phyloP scores from a whole-genome alignment of 371 early-diverging fungal species.

The Blakeslea trispora region DNA sequence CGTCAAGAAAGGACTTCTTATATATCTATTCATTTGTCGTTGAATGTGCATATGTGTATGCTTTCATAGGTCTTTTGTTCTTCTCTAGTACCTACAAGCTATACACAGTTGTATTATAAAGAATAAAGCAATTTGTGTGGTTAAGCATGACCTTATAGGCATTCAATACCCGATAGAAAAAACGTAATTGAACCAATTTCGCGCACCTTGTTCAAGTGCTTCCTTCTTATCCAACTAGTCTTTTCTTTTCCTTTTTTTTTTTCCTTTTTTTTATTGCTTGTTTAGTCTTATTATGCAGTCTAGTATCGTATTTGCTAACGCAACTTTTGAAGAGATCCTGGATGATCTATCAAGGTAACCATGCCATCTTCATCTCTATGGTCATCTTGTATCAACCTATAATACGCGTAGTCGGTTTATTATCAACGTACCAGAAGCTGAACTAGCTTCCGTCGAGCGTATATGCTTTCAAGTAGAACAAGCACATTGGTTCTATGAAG shows the following conservation, averaged over 20 bases:
- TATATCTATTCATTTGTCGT: too few relatives aligned
- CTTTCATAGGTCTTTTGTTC: too few relatives aligned
- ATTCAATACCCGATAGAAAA: too few relatives aligned
- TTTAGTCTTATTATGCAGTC: constrained; percentile 25
- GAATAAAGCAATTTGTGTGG: too few relatives aligned
- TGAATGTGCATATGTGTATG: too few relatives aligned
- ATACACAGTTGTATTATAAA: too few relatives aligned
- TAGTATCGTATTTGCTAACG: constrained; percentile 61
- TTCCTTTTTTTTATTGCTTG: not conserved
- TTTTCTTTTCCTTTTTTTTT: not conserved
- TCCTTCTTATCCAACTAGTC: not conserved
- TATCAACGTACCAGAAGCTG: constrained; percentile 94
- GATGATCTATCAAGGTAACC: constrained; percentile 82
- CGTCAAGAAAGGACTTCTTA: too few relatives aligned
- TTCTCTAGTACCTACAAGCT: too few relatives aligned
- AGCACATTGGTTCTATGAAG: constrained; percentile 99
- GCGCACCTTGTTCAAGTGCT: too few relatives aligned
- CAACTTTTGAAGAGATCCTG: constrained; percentile 77
- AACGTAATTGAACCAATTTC: too few relatives aligned
- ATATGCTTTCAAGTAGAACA: constrained; percentile 99
- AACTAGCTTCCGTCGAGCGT: constrained; percentile 86
- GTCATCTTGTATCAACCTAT: not conserved
- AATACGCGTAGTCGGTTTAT: constrained; percentile 89
- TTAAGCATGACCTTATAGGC: too few relatives aligned
- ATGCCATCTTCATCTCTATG: not conserved